Evolutionary conservation across 208 protist genomes (phyloP), one percentile per base, ranked within the genome.

Genomic region (Acanthamoeba rhysodes): DNA sequence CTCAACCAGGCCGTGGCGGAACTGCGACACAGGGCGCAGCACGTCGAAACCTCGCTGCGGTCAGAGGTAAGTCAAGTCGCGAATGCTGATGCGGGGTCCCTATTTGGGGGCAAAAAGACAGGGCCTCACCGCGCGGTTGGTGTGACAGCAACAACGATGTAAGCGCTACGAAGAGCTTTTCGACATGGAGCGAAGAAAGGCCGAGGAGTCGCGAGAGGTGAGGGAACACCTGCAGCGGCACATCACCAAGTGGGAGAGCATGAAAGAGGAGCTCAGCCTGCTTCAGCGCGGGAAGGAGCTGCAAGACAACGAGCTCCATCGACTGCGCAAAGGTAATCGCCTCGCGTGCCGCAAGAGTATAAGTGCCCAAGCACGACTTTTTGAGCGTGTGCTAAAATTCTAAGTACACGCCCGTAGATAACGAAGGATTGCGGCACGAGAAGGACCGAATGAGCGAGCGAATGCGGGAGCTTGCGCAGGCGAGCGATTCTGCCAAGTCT

Each of bases 131-230:
- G 5, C 10, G 55, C 55, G 55, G 29, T 72, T 32, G 14, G 24
- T 32, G 66, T 72, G 7, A 14, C 34, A 93, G 87, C 87, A 93
- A 93, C 87, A 93, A 93, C 87, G 87, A 32, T 53, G 59, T 55
- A 93, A 93, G 87, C 57, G 87, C 24, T 93, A 78, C n/a, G 87
- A 93, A 57, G 87, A 93, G 41, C 87, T 93, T 32, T 78, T 93
- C 41, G 87, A 70, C 27, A 93, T 78, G 57, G 87, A 93, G 48
- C 57, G 87, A 78, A 10, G 66, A 53, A 93, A 93, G 66, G 66
- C 87, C 41, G 87, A 93, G 41, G 87, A 93, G 62, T 78, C 87
- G 45, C 27, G 66, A 34, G 64, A 93, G 50, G 87, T 93, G 32
- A 32, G 45, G 18, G 64, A 93, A 27, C 87, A 93, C 45, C 66